These are phyloP conservation scores for Cercospora brassicicola DNA, from an alignment of 2,329 filamentous ascomycete genomes.

Conservation along the genomic window DNA sequence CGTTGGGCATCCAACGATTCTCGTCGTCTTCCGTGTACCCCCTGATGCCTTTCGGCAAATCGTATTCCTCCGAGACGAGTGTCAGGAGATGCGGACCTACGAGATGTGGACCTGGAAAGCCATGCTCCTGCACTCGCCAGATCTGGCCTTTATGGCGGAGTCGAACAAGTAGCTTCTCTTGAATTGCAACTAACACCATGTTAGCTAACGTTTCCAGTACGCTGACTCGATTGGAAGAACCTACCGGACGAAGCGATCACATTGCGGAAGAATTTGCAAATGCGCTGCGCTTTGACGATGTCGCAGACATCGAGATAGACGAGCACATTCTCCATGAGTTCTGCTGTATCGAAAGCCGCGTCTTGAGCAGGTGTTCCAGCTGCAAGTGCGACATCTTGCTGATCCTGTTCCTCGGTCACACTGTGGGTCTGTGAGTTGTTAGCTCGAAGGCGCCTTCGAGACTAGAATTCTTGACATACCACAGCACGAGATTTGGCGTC, in stretches of 20 bases:
- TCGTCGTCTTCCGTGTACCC: background rate
- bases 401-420: background rate
- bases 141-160: background rate
- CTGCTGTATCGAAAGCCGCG: background rate
- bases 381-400: background rate
- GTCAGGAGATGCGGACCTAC: background rate
- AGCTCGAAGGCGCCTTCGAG: background rate
- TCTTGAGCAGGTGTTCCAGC: background rate
- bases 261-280: background rate
- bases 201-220: background rate
- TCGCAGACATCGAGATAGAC: background rate
- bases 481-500: background rate
- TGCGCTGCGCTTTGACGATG: background rate
- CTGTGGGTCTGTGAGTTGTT: background rate
- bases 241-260: background rate
- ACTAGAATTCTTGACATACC: background rate
- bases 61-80: background rate
- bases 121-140: background rate
- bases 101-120: background rate
- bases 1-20: background rate
- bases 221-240: background rate
- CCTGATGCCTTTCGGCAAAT: background rate
- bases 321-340: background rate
- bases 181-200: background rate
- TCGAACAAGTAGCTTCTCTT: background rate